Evolutionary conservation across 2,329 filamentous ascomycete genomes (phyloP).

Genomic region (Penicillium brasilianum): DNA sequence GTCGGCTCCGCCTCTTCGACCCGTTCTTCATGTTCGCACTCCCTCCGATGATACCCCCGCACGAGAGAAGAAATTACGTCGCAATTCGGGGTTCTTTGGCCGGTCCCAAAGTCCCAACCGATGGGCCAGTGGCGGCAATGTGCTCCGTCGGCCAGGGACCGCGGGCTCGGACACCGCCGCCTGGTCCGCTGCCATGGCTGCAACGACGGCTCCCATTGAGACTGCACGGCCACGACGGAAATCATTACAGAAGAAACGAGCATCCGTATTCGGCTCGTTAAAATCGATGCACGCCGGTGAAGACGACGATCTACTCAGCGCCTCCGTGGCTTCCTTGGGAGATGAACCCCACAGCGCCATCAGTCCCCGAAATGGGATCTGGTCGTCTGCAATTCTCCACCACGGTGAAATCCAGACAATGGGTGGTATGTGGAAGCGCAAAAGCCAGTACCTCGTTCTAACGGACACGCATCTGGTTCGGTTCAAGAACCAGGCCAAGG

Average conservation of each 20-base stretch:
- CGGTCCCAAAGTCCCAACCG: constrained; percentile 32
- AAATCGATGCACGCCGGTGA: constrained; percentile 58
- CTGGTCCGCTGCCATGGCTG: constrained; percentile 29
- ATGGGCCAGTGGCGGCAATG: constrained; percentile 35
- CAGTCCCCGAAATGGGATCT: constrained; percentile 44
- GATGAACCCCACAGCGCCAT: constrained; percentile 51
- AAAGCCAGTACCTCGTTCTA: constrained; percentile 73
- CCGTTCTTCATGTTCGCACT: constrained; percentile 40
- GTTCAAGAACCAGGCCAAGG: constrained; percentile 71
- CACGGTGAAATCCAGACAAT: constrained; percentile 74
- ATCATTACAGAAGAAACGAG: constrained; percentile 53
- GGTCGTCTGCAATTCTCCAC: constrained; percentile 59
- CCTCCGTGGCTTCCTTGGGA: constrained; percentile 56
- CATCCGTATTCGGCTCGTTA: constrained; percentile 65
- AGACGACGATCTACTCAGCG: constrained; percentile 58
- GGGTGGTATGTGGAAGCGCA: constrained; percentile 72
- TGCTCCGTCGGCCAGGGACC: constrained; percentile 35
- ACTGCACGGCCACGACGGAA: constrained; percentile 45
- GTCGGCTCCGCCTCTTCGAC: constrained; percentile 27
- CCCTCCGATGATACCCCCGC: constrained; percentile 44
- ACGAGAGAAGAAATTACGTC: constrained; percentile 42
- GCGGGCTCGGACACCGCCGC: constrained; percentile 35
- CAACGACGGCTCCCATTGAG: constrained; percentile 33
- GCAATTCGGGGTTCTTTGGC: constrained; percentile 48
- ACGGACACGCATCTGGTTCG: constrained; percentile 71